Conservation (phyloP, 495 filamentous ascomycete species). For the Hypoxylon fuscum region DNA sequence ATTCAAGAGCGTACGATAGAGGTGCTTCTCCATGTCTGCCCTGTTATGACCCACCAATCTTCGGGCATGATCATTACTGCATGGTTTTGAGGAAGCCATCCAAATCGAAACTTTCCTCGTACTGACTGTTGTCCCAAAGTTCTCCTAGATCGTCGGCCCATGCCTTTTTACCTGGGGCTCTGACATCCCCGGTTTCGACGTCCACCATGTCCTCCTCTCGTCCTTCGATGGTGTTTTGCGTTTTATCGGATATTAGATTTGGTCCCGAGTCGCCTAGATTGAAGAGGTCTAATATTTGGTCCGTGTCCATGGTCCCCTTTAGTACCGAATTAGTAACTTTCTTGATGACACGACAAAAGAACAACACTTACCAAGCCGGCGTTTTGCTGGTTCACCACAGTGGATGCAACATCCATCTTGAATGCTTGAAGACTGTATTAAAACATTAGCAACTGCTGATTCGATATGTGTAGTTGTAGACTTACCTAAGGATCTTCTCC, state of each 20-base stretch:
- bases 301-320: slow-evolving; percentile 85
- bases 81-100: slow-evolving; percentile 92
- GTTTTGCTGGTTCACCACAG: slow-evolving; percentile 99
- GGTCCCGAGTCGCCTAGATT: slow-evolving; percentile 83
- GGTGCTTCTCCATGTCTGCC: background rate
- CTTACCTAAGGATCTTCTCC: slow-evolving; percentile 85
- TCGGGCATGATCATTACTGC: slow-evolving; percentile 57
- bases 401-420: slow-evolving; percentile 98
- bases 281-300: slow-evolving; percentile 96
- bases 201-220: slow-evolving; percentile 95
- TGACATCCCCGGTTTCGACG: slow-evolving; percentile 86
- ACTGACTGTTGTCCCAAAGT: slow-evolving; percentile 94
- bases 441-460: slow-evolving; percentile 15
- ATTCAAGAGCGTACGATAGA: slow-evolving; percentile 3
- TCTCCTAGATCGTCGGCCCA: slow-evolving; percentile 94
- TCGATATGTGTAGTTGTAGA: slow-evolving; percentile 44
- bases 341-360: background rate
- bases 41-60: slow-evolving; percentile 14
- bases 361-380: slow-evolving; percentile 75
- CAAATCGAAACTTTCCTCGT: slow-evolving; percentile 95
- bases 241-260: slow-evolving; percentile 66
- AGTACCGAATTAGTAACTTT: slow-evolving; percentile 19
- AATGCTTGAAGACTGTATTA: slow-evolving; percentile 86
- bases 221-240: slow-evolving; percentile 60
- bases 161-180: slow-evolving; percentile 95